Conservation (phyloP, 2,329 filamentous ascomycete genomes). For the Penicillium sp. region DNA sequence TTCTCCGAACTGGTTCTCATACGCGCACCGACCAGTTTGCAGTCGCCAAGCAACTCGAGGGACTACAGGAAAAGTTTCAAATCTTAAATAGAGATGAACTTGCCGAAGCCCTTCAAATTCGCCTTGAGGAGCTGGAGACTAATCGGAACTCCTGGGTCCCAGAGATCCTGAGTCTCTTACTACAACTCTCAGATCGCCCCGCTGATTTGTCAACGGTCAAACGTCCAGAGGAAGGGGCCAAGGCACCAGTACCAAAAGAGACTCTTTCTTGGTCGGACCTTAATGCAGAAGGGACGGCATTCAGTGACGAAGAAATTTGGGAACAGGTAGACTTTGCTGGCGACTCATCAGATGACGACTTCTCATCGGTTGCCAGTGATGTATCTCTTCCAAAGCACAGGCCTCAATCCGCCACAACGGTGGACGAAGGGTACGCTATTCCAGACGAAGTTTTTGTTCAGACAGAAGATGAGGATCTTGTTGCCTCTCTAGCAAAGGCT, state of each 20-base stretch:
- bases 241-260: conserved; percentile 42
- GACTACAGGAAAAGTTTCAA: conserved; percentile 81
- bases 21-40: conserved; percentile 74
- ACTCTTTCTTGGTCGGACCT: conserved; percentile 76
- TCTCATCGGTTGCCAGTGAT: conserved; percentile 35
- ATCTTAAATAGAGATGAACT: conserved; percentile 76
- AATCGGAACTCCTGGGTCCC: conserved; percentile 66
- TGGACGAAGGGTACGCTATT: conserved; percentile 35
- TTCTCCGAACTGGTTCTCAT: conserved; percentile 47
- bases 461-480: conserved; percentile 34
- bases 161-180: conserved; percentile 73
- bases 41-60: conserved; percentile 62
- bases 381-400: conserved; percentile 28
- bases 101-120: conserved; percentile 63
- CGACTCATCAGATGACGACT: conserved; percentile 40
- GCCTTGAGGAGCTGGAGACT: conserved; percentile 59
- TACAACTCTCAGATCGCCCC: conserved; percentile 79
- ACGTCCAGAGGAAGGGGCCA: conserved; percentile 57
- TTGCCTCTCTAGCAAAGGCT: conserved; percentile 40
- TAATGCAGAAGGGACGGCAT: conserved; percentile 70
- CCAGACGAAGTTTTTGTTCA: conserved; percentile 34
- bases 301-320: conserved; percentile 46
- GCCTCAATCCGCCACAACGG: conserved; percentile 26
- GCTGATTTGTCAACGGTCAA: conserved; percentile 65
- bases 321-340: conserved; percentile 40